Evolutionary conservation across 1,284 basidiomycete species (phyloP).

Genomic region (Ganoderma sp.): DNA sequence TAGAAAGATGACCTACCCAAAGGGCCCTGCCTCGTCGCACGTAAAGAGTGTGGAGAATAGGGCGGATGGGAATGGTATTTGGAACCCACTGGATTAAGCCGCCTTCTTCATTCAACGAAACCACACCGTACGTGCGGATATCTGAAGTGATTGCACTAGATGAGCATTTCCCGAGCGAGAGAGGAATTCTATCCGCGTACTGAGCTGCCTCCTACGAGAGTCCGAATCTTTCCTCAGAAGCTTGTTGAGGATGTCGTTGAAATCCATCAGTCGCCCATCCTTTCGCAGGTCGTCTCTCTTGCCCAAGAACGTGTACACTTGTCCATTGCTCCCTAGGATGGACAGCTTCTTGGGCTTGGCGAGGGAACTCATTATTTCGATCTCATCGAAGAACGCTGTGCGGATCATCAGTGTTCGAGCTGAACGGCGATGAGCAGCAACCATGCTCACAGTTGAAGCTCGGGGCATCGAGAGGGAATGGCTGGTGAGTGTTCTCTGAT

Average conservation of each 20-base stretch:
- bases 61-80: slow-evolving; percentile 87
- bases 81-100: slow-evolving; percentile 99
- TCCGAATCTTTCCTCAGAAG: slow-evolving; percentile 93
- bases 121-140: slow-evolving; percentile 95
- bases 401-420: background rate
- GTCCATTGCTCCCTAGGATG: slow-evolving; percentile 84
- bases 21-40: slow-evolving; percentile 60
- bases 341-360: slow-evolving; percentile 94
- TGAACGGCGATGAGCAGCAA: too few relatives aligned
- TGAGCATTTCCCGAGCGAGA: slow-evolving; percentile 13
- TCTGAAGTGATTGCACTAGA: slow-evolving; percentile 52
- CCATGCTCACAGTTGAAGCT: slow-evolving; percentile 71
- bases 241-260: slow-evolving; percentile 98
- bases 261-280: slow-evolving; percentile 98
- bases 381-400: slow-evolving; percentile 80
- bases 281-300: slow-evolving; percentile 99
- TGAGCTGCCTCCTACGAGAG: slow-evolving; percentile 86
- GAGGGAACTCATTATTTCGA: slow-evolving; percentile 93
- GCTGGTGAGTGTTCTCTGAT: slow-evolving; percentile 71
- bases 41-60: slow-evolving; percentile 81
- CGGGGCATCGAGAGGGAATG: slow-evolving; percentile 83
- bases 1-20: slow-evolving; percentile 58
- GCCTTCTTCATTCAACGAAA: slow-evolving; percentile 96
- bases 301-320: slow-evolving; percentile 90
- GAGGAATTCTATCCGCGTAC: slow-evolving; percentile 52